Base-by-base conservation (phyloP, 1,284 basidiomycete species). In the Puccinia hordei region DNA sequence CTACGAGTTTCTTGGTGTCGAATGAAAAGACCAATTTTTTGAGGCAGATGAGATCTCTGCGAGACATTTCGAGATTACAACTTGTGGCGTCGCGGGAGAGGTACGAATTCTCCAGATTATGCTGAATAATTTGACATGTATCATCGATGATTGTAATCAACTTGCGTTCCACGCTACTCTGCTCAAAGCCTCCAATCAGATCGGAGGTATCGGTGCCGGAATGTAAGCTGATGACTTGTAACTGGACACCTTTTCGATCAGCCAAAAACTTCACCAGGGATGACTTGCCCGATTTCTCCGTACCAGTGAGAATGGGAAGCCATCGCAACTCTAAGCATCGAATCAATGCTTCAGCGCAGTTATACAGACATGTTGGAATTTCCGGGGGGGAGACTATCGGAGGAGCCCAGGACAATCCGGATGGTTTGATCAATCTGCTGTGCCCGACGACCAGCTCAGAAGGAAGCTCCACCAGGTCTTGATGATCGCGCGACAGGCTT, bases 141-240 rank as follows among this genome's bases (percentile, higher is more conserved):
- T 76, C 66, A 8, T 71, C 65, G 27, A 75, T 27, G 24, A 66
- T 65, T 24, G 49, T 5, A 27, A 59, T 71, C 22, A 69, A 76
- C 15, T 84, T 82, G 17, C 69, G 77, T 19, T 83, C 82, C 10
- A 84, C 83, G 73, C 86, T 85, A 68, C 84, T 90, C 86, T 99
- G 97, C 86, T 99, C 97, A 84, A 98, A 99, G 83, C 93, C 92
- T 68, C 97, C 97, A 55, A 99, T 87, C 51, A 99, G 91, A 86
- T 99, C 97, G 84, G 91, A 91, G 0, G 95, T 94, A 85, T 99
- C 97, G 22, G 93, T 94, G 9, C 93, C 92, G 68, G 90, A 91
- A 85, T 93, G 96, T 86, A 98, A 88, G 30, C 90, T 88, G 68
- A 98, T 89, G 85, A 94, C 92, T 63, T 89, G 89, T 0, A 98